A percentile compares a stretch with the other conserved stretches of the same genome.
Evolutionary conservation across 495 filamentous ascomycete genomes (phyloP).

Genomic region (Letharia columbiana): DNA sequence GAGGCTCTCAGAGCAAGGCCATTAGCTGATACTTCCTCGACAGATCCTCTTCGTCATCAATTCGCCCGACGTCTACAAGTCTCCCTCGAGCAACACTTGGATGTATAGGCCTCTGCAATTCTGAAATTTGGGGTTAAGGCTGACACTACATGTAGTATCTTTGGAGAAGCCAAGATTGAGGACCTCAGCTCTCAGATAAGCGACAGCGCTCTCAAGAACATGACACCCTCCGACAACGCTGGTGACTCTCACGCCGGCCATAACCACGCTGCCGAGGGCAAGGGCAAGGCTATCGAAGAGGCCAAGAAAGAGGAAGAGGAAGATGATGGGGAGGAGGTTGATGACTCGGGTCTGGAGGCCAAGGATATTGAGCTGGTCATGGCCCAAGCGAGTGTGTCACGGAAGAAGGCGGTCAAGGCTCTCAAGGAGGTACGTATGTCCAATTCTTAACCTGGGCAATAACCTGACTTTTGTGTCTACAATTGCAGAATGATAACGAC

Average conservation of each 20-base stretch:
- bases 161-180: constrained; percentile 99
- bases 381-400: constrained; percentile 89
- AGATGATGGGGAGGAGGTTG: constrained; percentile 92
- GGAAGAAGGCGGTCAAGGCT: constrained; percentile 98
- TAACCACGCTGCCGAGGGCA: constrained; percentile 58
- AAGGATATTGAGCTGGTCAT: constrained; percentile 99
- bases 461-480: constrained; percentile 34
- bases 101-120: constrained; percentile 56
- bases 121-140: not conserved
- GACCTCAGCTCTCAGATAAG: constrained; percentile 80
- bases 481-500: constrained; percentile 76
- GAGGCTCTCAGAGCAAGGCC: not conserved
- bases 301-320: constrained; percentile 82
- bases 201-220: constrained; percentile 22
- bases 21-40: constrained; percentile 26
- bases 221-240: constrained; percentile 57
- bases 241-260: constrained; percentile 74
- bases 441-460: not conserved
- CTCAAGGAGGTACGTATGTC: constrained; percentile 46
- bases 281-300: constrained; percentile 69
- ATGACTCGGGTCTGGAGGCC: constrained; percentile 84
- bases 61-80: constrained; percentile 98
- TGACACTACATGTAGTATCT: constrained; percentile 61
- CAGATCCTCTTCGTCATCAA: constrained; percentile 99
- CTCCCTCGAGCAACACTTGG: constrained; percentile 95